phyloP scores from a whole-genome alignment of 345 rosid species.

The Euphorbia pulcherrima region DNA sequence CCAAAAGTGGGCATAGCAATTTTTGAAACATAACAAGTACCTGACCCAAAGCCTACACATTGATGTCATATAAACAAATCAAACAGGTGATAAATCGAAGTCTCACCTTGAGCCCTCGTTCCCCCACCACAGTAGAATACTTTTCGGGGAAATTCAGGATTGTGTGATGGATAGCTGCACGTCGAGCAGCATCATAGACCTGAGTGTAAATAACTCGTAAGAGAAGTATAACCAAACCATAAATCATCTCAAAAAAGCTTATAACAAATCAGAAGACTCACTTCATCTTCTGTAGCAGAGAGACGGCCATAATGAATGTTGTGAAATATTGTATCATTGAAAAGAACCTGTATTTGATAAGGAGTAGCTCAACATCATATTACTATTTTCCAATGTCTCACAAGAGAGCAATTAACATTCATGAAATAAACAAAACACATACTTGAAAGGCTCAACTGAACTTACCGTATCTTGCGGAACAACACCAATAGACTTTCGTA shows the following conservation, averaged over 20 bases:
- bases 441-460: constrained; percentile 13
- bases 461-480: constrained; percentile 98
- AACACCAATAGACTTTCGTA: constrained; percentile 72
- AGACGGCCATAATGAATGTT: constrained; percentile 91
- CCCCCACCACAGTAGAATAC: constrained; percentile 91
- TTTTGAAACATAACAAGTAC: neutral
- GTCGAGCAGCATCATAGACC: constrained; percentile 96
- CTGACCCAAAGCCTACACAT: neutral
- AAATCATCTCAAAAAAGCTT: neutral
- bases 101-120: constrained; percentile 97
- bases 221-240: constrained; percentile 10
- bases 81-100: neutral
- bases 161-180: constrained; percentile 91
- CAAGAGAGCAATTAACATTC: neutral
- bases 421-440: neutral
- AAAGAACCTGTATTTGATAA: constrained; percentile 67
- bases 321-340: constrained; percentile 92
- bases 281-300: constrained; percentile 90
- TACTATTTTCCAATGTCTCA: constrained; percentile 6
- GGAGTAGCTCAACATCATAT: constrained; percentile 15
- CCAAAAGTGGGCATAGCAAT: neutral
- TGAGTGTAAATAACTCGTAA: constrained; percentile 27
- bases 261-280: constrained; percentile 20
- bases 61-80: neutral
- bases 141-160: constrained; percentile 84